Evolutionary conservation across 2,329 filamentous ascomycete genomes (phyloP), one percentile per base, ranked within the genome.

Genomic region (Ceratocystis colombiana): DNA sequence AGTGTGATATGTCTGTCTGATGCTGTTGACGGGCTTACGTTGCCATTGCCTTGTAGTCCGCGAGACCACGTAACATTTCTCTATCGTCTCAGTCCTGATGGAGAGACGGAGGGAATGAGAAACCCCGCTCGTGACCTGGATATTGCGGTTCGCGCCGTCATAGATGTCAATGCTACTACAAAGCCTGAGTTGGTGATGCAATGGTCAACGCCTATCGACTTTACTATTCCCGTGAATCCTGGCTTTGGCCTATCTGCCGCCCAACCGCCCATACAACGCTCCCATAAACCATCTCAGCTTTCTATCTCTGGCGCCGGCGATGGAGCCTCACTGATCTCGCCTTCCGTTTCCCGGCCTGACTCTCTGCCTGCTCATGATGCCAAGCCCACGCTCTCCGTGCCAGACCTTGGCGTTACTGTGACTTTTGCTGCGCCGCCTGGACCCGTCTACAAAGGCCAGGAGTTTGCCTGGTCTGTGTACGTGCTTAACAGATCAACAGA

Each of bases 41-140:
- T 87, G 22, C 83, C 85, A 3, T 76, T 87, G 30, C 78, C 78
- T 53, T 87, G 86, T 72, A 84, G 84, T 15, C 83, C 88, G 17
- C 86, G 88, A 70, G 89, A 93, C 72, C 88, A 91, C 73, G 77
- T 90, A 68, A 88, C 87, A 1, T 85, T 90, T 70, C 77, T 92
- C 64, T 93, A 90, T 76, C 83, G 82, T 64, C 81, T 90, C 67
- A 76, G 77, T 10, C 83, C 84, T 1, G 76, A 77, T 46, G 77
- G 79, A 62, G 75, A 75, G n/a, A 79, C 82, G 66, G 70, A 74
- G 63, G 72, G 73, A 59, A 74, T 73, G 72, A 83, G 77, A 72
- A 79, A 76, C 72, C 76, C 76, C 61, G 76, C 77, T 68, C 79
- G 78, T 67, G 80, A 79, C 68, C 79, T 89, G 10, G 77, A 80